Evolutionary conservation across 2,329 filamentous ascomycete genomes (phyloP).

Genomic region (Paraphoma chrysanthemicola): DNA sequence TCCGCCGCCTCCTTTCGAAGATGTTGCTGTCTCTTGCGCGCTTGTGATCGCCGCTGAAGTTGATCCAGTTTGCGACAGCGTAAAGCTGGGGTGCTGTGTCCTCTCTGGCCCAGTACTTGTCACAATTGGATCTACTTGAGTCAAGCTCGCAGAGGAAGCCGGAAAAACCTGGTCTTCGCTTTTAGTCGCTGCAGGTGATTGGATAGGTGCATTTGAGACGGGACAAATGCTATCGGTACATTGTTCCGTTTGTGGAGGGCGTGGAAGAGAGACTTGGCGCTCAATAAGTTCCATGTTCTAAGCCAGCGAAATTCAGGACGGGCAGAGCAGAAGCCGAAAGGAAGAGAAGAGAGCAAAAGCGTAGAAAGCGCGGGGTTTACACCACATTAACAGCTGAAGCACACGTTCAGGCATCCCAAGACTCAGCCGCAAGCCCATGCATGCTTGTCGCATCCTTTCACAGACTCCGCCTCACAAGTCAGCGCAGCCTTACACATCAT

Average conservation of each 20-base stretch:
- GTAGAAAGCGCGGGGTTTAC: background rate
- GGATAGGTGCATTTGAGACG: background rate
- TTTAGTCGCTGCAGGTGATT: too few species aligned
- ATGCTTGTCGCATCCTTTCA: conserved; percentile 1
- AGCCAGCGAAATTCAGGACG: background rate
- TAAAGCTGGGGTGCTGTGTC: background rate
- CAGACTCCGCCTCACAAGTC: conserved; percentile 15
- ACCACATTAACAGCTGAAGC: conserved; percentile 1
- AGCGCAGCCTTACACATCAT: conserved; percentile 5
- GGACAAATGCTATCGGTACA: background rate
- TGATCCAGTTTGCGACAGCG: background rate
- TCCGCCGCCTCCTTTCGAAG: background rate
- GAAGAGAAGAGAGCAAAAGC: background rate
- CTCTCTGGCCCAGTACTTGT: background rate
- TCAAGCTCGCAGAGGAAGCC: too few species aligned
- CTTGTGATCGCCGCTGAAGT: background rate
- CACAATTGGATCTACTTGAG: background rate
- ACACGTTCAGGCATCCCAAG: background rate
- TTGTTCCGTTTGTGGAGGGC: background rate
- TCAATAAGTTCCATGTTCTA: background rate
- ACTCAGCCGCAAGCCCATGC: conserved; percentile 7
- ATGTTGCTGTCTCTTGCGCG: background rate
- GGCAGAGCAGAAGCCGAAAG: background rate
- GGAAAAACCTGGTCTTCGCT: too few species aligned
- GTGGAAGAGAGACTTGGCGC: background rate